Base-by-base conservation (phyloP, 106 monocot genomes). In the Phalaenopsis aphrodite region DNA sequence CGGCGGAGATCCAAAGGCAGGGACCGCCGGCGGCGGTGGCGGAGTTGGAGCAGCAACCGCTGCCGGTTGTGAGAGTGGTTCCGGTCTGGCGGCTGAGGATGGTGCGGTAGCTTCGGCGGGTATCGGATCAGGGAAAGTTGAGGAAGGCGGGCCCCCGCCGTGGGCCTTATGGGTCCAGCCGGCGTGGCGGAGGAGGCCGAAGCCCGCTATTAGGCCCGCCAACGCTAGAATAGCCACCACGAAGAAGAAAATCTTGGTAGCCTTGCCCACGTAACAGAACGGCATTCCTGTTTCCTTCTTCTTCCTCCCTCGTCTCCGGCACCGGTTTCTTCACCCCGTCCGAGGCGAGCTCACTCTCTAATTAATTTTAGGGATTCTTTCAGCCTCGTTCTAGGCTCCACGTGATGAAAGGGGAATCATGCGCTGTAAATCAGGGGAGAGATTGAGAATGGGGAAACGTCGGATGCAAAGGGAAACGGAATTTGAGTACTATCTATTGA, bases 221-320 rank as follows among this genome's bases (percentile, higher is more conserved):
- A 84, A 66, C 24, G 86, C 65, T 6, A 87, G 52, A 38, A 75
- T 58, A 41, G 67, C 85, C 41, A 91, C 87, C 41, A 93, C n/a
- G 81, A 83, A 71, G 87, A 96, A 78, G 88, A 91, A 96, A 85
- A 96, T 96, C 90, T 96, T 96, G 74, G 93, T 93, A 7, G 96
- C 96, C 85, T 93, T 96, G 30, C 93, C 96, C 56, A 96, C 80
- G 68, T 93, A 93, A 49, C 96, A 93, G 84, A 91, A 82, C 72
- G 76, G 39, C 78, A 57, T 78, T 78, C 19, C 78, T 58, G 4
- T 19, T 47, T 52, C 49, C 52, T 52, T 2, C 14, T 52, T 19
- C 52, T 5, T 77, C 52, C n/a, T 73, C 73, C 42, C 41, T 23
- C 0, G 16, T 18, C 23, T 78, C 41, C 15, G 16, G 9, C 23